phyloP scores from a whole-genome alignment of 768 basidiomycete genomes.

The Tylopilus vinaceipallidus region DNA sequence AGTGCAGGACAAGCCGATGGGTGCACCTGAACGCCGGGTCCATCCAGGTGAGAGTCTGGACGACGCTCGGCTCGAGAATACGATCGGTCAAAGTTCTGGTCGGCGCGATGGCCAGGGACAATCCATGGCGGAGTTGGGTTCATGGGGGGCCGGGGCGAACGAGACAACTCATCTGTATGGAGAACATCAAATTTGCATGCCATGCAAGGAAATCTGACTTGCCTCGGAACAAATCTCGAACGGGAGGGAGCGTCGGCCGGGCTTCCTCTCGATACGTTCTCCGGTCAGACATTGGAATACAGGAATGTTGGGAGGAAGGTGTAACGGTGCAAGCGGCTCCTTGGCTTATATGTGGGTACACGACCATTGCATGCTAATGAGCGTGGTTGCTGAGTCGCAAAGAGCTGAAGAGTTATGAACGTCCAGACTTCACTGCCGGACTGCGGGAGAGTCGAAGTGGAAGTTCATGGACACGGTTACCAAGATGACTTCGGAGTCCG shows the following conservation, averaged over 20 bases:
- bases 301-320: conserved; percentile 10
- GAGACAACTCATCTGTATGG: conserved; percentile 46
- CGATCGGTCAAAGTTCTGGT: conserved; percentile 24
- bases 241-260: conserved; percentile 67
- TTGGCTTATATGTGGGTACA: conserved; percentile 27
- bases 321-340: not conserved
- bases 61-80: conserved; percentile 25
- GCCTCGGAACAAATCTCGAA: conserved; percentile 70
- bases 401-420: conserved; percentile 24
- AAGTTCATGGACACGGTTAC: conserved; percentile 29
- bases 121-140: conserved; percentile 42
- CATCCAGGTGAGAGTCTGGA: conserved; percentile 24
- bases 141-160: conserved; percentile 37
- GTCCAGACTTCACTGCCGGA: conserved; percentile 24
- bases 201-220: conserved; percentile 4
- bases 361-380: conserved; percentile 22
- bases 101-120: conserved; percentile 41
- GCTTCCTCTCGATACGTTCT: conserved; percentile 21
- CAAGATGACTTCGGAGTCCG: conserved; percentile 23
- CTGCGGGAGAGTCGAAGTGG: conserved; percentile 22
- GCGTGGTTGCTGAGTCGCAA: conserved; percentile 21
- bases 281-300: conserved; percentile 31
- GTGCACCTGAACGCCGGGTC: conserved; percentile 33
- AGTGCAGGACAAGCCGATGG: not conserved
- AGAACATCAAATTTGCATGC: not conserved